Percentiles rank a stretch among this genome's conserved stretches.
phyloP scores from a whole-genome alignment of 345 rosid species.

The Hirschfeldia incana region DNA sequence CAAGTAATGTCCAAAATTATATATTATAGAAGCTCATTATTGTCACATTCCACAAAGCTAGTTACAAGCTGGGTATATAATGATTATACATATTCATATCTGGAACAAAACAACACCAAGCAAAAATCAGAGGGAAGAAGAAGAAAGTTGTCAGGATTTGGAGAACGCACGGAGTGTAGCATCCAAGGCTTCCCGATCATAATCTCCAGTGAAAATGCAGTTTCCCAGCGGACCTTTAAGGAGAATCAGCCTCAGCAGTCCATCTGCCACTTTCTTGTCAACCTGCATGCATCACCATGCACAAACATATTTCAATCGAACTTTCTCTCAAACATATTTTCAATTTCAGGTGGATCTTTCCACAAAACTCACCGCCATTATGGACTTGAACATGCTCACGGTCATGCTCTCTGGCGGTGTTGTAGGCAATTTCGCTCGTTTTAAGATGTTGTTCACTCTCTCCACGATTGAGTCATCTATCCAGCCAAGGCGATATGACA shows the following conservation, averaged over 20 bases:
- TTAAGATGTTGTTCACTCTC: conserved; percentile 62
- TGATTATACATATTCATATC: conserved; percentile 2
- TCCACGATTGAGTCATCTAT: conserved; percentile 79
- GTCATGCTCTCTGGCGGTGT: conserved; percentile 84
- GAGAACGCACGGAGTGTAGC: conserved; percentile 77
- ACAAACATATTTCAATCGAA: background rate
- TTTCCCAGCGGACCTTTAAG: conserved; percentile 91
- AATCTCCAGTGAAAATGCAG: conserved; percentile 91
- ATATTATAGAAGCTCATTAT: conserved; percentile 4
- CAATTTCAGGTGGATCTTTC: background rate
- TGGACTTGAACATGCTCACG: conserved; percentile 85
- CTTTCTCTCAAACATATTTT: background rate
- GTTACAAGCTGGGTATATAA: conserved; percentile 30
- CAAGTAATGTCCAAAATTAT: background rate
- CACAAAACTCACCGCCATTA: conserved; percentile 78
- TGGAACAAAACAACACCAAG: conserved; percentile 10
- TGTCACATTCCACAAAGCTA: conserved; percentile 27
- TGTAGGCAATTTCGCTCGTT: conserved; percentile 71
- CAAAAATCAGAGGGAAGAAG: conserved; percentile 2
- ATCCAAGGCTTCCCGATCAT: conserved; percentile 75
- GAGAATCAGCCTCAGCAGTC: conserved; percentile 87
- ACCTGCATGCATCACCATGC: conserved; percentile 50
- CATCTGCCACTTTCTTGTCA: conserved; percentile 99
- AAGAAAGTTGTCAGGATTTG: conserved; percentile 24
- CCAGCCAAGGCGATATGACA: conserved; percentile 99